Evolutionary conservation across 768 basidiomycete genomes (phyloP).

Genomic region (Cyathus striatus): DNA sequence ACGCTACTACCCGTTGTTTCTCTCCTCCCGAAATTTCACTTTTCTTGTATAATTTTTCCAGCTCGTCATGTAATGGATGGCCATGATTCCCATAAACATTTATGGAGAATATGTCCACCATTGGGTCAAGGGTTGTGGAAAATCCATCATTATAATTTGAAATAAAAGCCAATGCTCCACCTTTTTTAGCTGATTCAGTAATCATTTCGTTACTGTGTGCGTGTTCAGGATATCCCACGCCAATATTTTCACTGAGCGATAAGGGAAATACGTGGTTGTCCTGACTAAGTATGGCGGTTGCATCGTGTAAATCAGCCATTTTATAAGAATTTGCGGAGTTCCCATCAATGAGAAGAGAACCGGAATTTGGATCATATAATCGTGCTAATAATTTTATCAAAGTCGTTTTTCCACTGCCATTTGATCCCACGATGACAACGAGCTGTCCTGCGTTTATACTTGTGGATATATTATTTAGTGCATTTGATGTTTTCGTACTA

Average conservation of each 20-base stretch:
- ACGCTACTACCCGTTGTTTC: constrained; percentile 46
- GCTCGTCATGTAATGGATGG: constrained; percentile 19
- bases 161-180: constrained; percentile 36
- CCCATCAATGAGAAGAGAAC: constrained; percentile 39
- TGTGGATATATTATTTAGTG: constrained; percentile 37
- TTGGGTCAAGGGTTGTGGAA: constrained; percentile 32
- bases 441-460: constrained; percentile 40
- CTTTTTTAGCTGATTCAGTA: constrained; percentile 26
- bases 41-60: constrained; percentile 18
- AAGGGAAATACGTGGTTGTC: constrained; percentile 44
- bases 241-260: constrained; percentile 35
- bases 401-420: constrained; percentile 53
- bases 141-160: constrained; percentile 29
- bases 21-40: constrained; percentile 38
- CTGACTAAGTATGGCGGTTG: constrained; percentile 45
- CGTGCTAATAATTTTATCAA: constrained; percentile 45
- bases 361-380: constrained; percentile 40
- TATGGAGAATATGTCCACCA: constrained; percentile 12
- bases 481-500: constrained; percentile 24
- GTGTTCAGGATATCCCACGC: constrained; percentile 21
- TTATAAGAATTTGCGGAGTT: constrained; percentile 30
- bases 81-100: constrained; percentile 25
- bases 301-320: constrained; percentile 31
- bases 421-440: constrained; percentile 53
- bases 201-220: constrained; percentile 14